Base-by-base conservation (phyloP, 2,329 filamentous ascomycete species). In the Aureobasidium leucospermi region DNA sequence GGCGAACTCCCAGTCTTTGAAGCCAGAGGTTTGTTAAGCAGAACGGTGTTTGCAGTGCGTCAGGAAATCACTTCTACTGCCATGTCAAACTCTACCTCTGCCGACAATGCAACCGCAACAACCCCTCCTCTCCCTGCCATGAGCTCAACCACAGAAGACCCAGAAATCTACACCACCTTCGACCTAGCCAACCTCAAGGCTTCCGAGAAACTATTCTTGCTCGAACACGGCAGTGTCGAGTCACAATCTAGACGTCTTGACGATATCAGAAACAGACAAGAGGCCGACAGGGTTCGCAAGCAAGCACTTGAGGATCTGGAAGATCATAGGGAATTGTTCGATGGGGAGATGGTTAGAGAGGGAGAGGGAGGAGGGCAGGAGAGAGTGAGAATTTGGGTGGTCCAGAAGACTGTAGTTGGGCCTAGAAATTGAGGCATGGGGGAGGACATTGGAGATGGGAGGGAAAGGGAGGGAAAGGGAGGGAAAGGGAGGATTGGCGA, bases 151-250 rank as follows among this genome's bases (percentile, higher is more conserved):
- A 23, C 52, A 19, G 57, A 59, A 31, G 28, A 11, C 6, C 34
- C 19, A 1, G 47, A 60, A 8, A 53, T 60, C 23, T 60, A 60
- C 34, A 53, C 47, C 6, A 60, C 58, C 8, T 52, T 60, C 23
- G 48, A 47, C n/a, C 49, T 53, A 2, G 58, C 58, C 9, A 60
- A 60, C 48, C 11, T 9, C 8, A 55, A 39, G n/a, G 58, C 58
- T 13, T 36, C 43, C 13, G 49, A 60, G 1, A 53, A 8, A 34
- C 15, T 60, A 0, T 47, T 60, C 34, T 23, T 23, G 23, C 23
- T 23, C 23, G 23, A 23, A 52, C 32, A 8, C 9, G 46, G 47
- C 34, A 31, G 1, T 58, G 55, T 34, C 32, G 16, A 28, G 8
- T 13, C 15, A 13, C 11, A 46, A 13, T 34, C 45, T 15, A 23